A percentile compares a stretch with the other conserved stretches of the same genome.
Evolutionary conservation across 2,329 filamentous ascomycete genomes (phyloP).

Genomic region (Penicillium sp.): DNA sequence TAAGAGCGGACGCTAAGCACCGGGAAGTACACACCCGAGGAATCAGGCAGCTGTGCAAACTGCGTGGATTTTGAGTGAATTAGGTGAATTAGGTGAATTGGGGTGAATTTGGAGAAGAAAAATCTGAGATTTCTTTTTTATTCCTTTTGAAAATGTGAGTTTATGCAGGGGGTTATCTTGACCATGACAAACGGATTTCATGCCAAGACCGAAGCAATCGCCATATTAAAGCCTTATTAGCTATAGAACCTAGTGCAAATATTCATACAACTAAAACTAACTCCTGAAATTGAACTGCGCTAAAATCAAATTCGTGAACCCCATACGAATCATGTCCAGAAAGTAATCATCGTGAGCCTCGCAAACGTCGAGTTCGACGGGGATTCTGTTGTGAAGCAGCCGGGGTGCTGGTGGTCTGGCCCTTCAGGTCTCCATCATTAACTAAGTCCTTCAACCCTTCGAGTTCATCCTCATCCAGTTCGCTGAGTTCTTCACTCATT

Average conservation of each 20-base stretch:
- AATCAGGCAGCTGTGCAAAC: constrained; percentile 10
- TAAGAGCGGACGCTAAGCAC: constrained; percentile 19
- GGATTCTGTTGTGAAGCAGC: constrained; percentile 17
- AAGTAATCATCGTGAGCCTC: constrained; percentile 10
- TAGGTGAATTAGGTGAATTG: not conserved
- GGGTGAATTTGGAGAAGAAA: not conserved
- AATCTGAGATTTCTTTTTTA: not conserved
- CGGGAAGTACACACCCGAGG: constrained; percentile 21
- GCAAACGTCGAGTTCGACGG: constrained; percentile 24
- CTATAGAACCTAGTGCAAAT: not conserved
- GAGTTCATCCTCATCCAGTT: constrained; percentile 83
- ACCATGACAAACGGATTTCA: not conserved
- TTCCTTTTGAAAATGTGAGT: not conserved
- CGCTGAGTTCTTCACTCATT: constrained; percentile 84
- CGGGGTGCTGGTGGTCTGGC: constrained; percentile 21
- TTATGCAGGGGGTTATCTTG: constrained; percentile 1
- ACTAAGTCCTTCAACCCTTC: constrained; percentile 62
- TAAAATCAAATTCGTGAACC: constrained; percentile 15
- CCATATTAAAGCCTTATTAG: not conserved
- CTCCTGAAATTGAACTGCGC: not conserved
- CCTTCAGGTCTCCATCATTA: constrained; percentile 47
- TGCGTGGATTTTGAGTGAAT: not conserved
- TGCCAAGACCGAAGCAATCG: constrained; percentile 3
- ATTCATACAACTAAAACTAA: not conserved
- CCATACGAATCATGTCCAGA: constrained; percentile 18